phyloP scores from a whole-genome alignment of 148 eudicot species.

The Selenicereus undatus region DNA sequence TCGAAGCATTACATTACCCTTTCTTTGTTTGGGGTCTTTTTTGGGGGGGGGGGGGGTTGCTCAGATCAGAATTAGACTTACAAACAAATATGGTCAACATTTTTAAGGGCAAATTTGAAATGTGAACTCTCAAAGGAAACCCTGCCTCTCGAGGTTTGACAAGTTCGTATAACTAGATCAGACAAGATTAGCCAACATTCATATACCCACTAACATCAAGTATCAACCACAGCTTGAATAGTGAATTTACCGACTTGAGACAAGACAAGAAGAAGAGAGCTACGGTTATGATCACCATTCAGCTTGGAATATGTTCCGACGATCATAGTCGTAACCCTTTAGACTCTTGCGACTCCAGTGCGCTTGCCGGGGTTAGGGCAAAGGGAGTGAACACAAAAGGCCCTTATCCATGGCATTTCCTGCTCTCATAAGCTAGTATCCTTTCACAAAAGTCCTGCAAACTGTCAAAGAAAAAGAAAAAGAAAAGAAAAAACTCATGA shows the following conservation, averaged over 20 bases:
- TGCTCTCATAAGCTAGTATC: neutral
- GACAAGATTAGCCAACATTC: neutral
- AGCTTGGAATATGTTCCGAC: neutral
- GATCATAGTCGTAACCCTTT: neutral
- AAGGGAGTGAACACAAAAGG: neutral
- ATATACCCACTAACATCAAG: no score
- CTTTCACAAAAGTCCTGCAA: neutral
- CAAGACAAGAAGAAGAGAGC: neutral
- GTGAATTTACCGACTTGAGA: neutral
- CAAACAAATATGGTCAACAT: neutral
- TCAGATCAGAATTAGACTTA: neutral
- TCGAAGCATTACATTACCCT: no score
- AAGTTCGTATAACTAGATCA: neutral
- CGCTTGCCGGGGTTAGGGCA: neutral
- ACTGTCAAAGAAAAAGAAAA: neutral
- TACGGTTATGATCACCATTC: neutral
- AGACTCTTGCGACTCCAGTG: neutral
- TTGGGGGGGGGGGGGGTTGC: neutral
- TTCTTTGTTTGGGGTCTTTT: no score
- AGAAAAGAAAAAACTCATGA: neutral
- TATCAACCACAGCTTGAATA: neutral
- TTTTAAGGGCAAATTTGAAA: neutral
- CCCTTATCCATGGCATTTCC: neutral
- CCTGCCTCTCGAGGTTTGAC: neutral
- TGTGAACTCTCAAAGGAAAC: neutral